Evolutionary conservation across 345 rosid species (phyloP), one percentile per base, ranked within the genome.

Genomic region (Lenwebbia sp.): DNA sequence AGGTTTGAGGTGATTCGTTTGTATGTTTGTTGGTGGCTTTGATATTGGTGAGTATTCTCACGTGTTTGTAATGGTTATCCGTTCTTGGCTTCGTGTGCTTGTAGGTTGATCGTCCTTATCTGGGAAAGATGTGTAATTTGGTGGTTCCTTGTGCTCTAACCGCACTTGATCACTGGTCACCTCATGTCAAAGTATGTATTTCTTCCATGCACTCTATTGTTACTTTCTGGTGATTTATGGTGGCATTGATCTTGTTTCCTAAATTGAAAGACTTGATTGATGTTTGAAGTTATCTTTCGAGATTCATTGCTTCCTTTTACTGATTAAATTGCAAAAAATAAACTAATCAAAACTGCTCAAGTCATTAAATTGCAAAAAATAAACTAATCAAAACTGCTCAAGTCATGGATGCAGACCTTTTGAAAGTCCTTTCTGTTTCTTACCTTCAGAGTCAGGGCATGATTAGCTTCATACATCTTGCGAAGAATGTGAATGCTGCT

Each of bases 91-190:
- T 84, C 14, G 54, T 76, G 23, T 86, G 33, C 87, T 51, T 85
- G 51, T 88, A 96, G 99, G 91, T 96, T 83, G 94, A 89, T 84
- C 85, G 74, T 89, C 92, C 95, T 22, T 85, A 88, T 84, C 60
- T 96, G 88, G 98, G 92, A 82, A 93, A 93, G 83, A 37, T 94
- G 87, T 92, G 94, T 84, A 90, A 89, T 90, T 83, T 96, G 94
- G 92, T 96, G 90, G 87, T 94, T 91, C 99, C 99, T 88, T 97
- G 96, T 91, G 99, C 92, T 57, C 90, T 96, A 89, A 96, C 96
- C 58, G 94, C 95, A 33, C 94, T 96, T 85, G 98, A 97, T 89
- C 99, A 96, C 90, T 97, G 98, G 99, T 96, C 98, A 15, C 93
- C 98, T 0, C 91, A 91, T 88, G 96, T 97, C 86, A 97, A 97